Evolutionary conservation across 139 green algal genomes (phyloP).

Genomic region (Closterium sp.): DNA sequence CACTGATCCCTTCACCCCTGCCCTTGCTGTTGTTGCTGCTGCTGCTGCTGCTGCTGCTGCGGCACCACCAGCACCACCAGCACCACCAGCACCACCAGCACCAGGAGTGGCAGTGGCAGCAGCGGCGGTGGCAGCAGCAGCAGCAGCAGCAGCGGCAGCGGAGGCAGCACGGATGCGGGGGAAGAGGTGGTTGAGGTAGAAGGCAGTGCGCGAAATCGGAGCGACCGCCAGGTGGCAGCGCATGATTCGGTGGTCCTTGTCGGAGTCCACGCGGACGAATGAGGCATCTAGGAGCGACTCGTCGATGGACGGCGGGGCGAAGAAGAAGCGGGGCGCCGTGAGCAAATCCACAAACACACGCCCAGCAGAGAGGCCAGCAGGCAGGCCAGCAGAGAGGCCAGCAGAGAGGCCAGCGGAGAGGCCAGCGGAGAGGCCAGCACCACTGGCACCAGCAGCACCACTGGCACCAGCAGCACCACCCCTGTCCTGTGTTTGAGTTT

Average conservation of each 20-base stretch:
- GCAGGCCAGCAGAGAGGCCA: too few species aligned
- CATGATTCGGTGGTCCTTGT: conserved; percentile 57
- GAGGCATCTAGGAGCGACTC: conserved; percentile 48
- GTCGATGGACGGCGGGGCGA: conserved; percentile 57
- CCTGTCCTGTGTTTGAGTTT: too few species aligned
- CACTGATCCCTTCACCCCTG: background rate
- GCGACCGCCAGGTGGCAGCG: conserved; percentile 54
- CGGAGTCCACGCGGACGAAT: conserved; percentile 54
- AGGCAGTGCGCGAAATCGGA: conserved; percentile 36
- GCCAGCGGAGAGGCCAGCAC: too few species aligned
- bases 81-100: background rate
- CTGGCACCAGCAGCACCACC: too few species aligned
- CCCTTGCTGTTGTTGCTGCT: background rate
- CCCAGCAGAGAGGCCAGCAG: background rate
- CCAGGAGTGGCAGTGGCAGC: background rate
- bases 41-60: background rate
- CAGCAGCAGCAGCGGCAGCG: background rate
- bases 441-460: background rate
- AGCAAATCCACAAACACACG: conserved; percentile 20
- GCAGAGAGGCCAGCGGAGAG: too few species aligned
- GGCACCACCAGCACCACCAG: too few species aligned
- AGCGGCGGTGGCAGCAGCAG: background rate
- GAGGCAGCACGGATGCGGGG: conserved; percentile 15
- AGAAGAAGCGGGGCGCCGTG: conserved; percentile 25
- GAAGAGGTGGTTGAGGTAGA: conserved; percentile 56